These are phyloP conservation scores for Lyophyllum semitale DNA, from an alignment of 768 basidiomycete species.

Conservation along the genomic window DNA sequence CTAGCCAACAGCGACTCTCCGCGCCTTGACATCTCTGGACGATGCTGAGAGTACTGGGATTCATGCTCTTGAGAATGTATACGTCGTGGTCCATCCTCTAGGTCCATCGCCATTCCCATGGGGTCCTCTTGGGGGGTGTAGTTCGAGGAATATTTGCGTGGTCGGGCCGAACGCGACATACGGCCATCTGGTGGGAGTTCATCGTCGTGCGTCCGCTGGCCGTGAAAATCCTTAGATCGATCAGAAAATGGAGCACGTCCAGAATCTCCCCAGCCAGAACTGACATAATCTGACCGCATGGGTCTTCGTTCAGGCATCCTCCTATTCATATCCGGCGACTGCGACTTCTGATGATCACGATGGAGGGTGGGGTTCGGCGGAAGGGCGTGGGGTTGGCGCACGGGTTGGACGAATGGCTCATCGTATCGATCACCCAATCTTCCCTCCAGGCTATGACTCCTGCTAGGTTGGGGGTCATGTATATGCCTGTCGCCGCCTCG, in stretches of 20 bases:
- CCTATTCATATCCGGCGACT: constrained; percentile 2
- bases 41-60: constrained; percentile 3
- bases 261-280: constrained; percentile 1
- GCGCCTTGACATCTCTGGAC: constrained; percentile 17
- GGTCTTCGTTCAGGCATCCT: constrained; percentile 5
- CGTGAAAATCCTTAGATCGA: constrained; percentile 1
- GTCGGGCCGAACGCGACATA: not conserved
- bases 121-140: not conserved
- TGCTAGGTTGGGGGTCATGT: not conserved
- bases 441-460: constrained; percentile 19
- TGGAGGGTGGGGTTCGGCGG: constrained; percentile 17
- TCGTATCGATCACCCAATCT: constrained; percentile 23
- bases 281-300: not conserved
- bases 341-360: constrained; percentile 6
- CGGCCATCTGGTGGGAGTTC: not conserved
- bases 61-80: constrained; percentile 5
- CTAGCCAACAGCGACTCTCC: constrained; percentile 35
- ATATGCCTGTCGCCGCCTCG: constrained; percentile 2
- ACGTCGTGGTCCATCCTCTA: not conserved
- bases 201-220: not conserved
- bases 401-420: constrained; percentile 2
- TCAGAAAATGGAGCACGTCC: not conserved
- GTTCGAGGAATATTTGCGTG: not conserved
- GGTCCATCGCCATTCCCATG: not conserved
- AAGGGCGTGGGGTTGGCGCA: constrained; percentile 15